Evolutionary conservation across 257 asterid species (phyloP), one percentile per base, ranked within the genome.

Genomic region (Solanum appendiculatum): DNA sequence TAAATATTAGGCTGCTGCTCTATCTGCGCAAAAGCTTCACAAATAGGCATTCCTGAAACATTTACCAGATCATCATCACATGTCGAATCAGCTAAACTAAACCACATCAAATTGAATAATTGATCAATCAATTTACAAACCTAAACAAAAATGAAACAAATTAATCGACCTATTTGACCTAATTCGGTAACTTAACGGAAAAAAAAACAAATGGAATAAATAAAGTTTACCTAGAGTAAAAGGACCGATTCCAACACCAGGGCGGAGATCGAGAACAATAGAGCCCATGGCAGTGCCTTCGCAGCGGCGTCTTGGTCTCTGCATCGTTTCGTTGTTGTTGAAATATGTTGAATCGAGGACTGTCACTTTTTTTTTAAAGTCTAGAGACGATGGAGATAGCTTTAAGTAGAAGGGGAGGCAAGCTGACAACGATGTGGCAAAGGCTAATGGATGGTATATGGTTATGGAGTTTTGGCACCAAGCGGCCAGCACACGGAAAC

Each of bases 221-320:
- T 21, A 20, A 18, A 14, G 33, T 40, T 81, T 92, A 95, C 98
- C 98, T 36, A 95, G 97, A 14, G 95, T 87, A 89, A 94, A 95
- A 44, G 98, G 96, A 69, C 98, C 98, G 86, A 95, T 90, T 87
- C 97, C 97, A 36, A 85, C 82, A 37, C 98, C 98, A 23, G 98
- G 98, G 36, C 98, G 97, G 81, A 95, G 96, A 91, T 95, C 98
- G 48, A 95, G 94, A 74, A 91, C 91, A 83, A 95, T 95, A 88
- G 96, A 92, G 64, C 96, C 98, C 98, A 95, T 93, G 88, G 98
- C 94, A 36, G 94, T 94, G 88, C 97, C 94, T 89, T 95, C 98
- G 87, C 98, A 95, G 90, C 98, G 91, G 86, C 98, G 95, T 89
- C 98, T 91, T 15, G 91, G 92, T 85, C 97, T 93, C 93, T 92